Evolutionary conservation across 768 basidiomycete genomes (phyloP), one percentile per base, ranked within the genome.

Genomic region (Coprinopsis cinerea): DNA sequence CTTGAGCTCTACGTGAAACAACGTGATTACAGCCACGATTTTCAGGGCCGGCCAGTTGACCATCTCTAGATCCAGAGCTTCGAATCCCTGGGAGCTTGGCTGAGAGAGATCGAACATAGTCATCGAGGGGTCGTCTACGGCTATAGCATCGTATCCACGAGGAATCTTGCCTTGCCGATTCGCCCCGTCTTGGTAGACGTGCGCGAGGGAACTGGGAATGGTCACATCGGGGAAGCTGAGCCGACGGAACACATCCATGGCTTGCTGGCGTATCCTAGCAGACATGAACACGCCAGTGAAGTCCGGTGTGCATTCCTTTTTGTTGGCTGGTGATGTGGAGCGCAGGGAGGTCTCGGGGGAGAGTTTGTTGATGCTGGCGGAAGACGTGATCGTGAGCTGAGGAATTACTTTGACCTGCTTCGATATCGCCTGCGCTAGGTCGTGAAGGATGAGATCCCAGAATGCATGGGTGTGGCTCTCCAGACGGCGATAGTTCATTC

Each of bases 401-500:
- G 44, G 25, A 4, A 45, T n/a, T 5, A 23, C 10, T 18, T 30
- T 3, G 22, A 30, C 17, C 4, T 45, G 25, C 9, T 4, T n/a
- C 4, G 44, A 28, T 4, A 45, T 10, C 5, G 10, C 44, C 6
- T 7, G n/a, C 4, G 28, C 14, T 14, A 53, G 48, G 14, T 53
- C 52, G 23, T 53, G 30, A 15, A 35, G 20, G 17, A 49, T 26
- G 20, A 40, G 35, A n/a, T 13, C 30, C 52, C 52, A 53, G 28
- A 53, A 35, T 4, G 25, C 52, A 39, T 53, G 48, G 32, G 44
- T 43, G 25, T 18, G 32, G 28, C 27, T 28, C 30, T 53, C 52
- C 24, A 53, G 48, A 15, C 48, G 52, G 26, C 52, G 34, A 44
- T 24, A 43, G 34, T 53, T 53, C 26, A 43, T 36, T n/a, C 48